Base-by-base conservation (phyloP, 2,329 filamentous ascomycete species). In the Moelleriella libera region DNA sequence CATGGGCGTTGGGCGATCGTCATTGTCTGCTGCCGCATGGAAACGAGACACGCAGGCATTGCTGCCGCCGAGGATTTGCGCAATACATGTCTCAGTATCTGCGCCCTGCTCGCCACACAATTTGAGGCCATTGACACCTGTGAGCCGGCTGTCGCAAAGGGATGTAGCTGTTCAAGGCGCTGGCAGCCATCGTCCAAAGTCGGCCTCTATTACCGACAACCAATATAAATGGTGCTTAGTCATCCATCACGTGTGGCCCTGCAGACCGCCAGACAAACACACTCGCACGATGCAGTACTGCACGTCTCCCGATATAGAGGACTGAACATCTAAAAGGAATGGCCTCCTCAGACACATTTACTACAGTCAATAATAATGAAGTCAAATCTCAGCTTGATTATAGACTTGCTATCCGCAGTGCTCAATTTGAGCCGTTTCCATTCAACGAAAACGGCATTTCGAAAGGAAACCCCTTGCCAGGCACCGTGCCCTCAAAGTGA, bases 31-130 rank as follows among this genome's bases (percentile, higher is more conserved):
- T 78, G 78, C 66, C 88, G 82, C 44, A 82, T 80, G 10, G 85
- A 85, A 11, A 86, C 69, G 45, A 90, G 80, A 62, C 89, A 88
- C 30, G 75, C 66, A 31, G 85, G 84, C 44, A 88, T 68, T n/a
- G 72, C 73, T 49, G 71, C 65, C 47, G 71, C 64, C 29, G 68
- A 63, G 28, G 64, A 59, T 42, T 74, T 67, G 49, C 69, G 63
- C 44, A 78, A 60, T 52, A 76, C 72, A 66, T 74, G 73, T 58
- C 75, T 72, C 54, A 83, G 66, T 54, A 72, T 74, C 65, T 74
- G 76, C 58, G 75, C 74, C 62, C 80, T 72, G 57, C 77, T 73
- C 54, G 78, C 75, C 55, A 75, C 75, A 60, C 87, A 72, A 81
- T 88, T 87, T 55, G 60, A 54, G 53, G 60, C 60, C 60, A 66